Conservation (phyloP, 2,329 filamentous ascomycete species). For the Byssochlamys sp. region DNA sequence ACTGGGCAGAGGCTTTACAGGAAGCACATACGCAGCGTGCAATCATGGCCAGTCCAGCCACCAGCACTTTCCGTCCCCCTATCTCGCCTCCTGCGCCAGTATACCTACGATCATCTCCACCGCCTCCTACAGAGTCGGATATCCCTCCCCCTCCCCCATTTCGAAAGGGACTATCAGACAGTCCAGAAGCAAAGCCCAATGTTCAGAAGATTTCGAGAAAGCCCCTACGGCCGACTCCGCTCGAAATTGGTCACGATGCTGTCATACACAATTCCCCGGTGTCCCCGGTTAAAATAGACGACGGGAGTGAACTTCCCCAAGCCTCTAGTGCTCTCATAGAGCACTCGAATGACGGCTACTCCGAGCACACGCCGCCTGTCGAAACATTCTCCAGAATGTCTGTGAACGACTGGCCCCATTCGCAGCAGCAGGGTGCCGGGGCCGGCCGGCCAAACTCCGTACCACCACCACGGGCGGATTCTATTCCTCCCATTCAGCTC, state of each 20-base stretch:
- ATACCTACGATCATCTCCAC: slow-evolving; percentile 32
- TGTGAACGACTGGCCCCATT: slow-evolving; percentile 13
- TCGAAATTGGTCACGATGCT: slow-evolving; percentile 13
- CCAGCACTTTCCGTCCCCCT: slow-evolving; percentile 17
- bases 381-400: slow-evolving; percentile 19
- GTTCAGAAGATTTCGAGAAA: slow-evolving; percentile 18
- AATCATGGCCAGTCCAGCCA: slow-evolving; percentile 20
- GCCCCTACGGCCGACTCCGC: slow-evolving; percentile 10
- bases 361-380: slow-evolving; percentile 14
- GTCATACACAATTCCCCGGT: slow-evolving; percentile 22
- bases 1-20: background rate
- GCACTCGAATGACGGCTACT: slow-evolving; percentile 13
- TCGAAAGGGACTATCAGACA: slow-evolving; percentile 1
- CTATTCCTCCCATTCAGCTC: slow-evolving; percentile 10
- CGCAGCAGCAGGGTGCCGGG: slow-evolving; percentile 10
- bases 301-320: slow-evolving; percentile 15
- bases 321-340: slow-evolving; percentile 21
- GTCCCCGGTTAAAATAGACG: slow-evolving; percentile 26
- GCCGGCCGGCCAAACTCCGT: background rate
- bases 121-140: slow-evolving; percentile 12
- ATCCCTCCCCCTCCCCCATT: slow-evolving; percentile 10
- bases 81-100: slow-evolving; percentile 35
- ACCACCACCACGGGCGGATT: slow-evolving; percentile 18
- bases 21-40: background rate
- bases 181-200: slow-evolving; percentile 10